Evolutionary conservation across 1,284 basidiomycete genomes (phyloP).

Genomic region (Leccinum insolens): DNA sequence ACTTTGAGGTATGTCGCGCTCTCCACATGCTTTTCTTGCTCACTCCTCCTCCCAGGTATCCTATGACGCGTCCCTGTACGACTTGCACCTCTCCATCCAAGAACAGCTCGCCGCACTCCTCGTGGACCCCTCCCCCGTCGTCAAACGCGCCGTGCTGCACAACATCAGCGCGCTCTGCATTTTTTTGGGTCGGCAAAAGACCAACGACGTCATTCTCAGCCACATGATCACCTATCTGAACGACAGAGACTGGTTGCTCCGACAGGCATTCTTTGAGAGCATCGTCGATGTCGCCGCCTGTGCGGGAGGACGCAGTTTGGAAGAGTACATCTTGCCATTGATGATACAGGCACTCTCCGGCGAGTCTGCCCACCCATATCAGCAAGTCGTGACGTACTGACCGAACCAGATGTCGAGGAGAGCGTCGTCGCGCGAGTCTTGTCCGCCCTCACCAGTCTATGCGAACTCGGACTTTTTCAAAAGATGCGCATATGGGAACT

Average conservation of each 20-base stretch:
- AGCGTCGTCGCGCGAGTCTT: conserved; percentile 90
- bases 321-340: conserved; percentile 89
- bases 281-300: conserved; percentile 95
- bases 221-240: conserved; percentile 99
- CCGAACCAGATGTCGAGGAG: conserved; percentile 84
- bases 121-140: conserved; percentile 75
- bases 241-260: conserved; percentile 90
- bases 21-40: conserved; percentile 29
- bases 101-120: conserved; percentile 83
- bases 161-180: conserved; percentile 89
- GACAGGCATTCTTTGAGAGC: conserved; percentile 93
- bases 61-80: conserved; percentile 84
- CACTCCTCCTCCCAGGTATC: conserved; percentile 59
- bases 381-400: conserved; percentile 4
- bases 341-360: conserved; percentile 94
- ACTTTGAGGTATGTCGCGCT: conserved; percentile 61
- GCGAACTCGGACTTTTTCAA: conserved; percentile 85
- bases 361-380: conserved; percentile 37
- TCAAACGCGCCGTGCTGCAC: conserved; percentile 76
- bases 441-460: conserved; percentile 81
- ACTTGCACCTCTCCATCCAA: conserved; percentile 86
- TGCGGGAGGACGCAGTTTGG: conserved; percentile 83
- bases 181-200: conserved; percentile 90
- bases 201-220: conserved; percentile 93
- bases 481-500: conserved; percentile 95